Base-by-base conservation (phyloP, 495 filamentous ascomycete genomes). In the Aspergillus panamensis region DNA sequence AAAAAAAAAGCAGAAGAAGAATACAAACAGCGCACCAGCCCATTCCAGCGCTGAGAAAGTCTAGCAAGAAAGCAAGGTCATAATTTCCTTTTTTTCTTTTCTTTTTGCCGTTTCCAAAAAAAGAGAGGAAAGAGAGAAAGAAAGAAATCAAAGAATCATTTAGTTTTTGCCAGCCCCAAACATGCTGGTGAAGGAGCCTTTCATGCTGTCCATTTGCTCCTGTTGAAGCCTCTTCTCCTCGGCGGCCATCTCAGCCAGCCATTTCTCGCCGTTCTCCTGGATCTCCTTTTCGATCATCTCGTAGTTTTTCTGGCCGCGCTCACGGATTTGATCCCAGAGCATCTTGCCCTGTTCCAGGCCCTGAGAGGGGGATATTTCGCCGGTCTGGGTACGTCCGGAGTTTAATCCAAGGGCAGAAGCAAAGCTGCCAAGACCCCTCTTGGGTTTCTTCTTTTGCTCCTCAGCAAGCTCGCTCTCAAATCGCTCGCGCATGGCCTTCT, bases 271-370 rank as follows among this genome's bases (percentile, higher is more conserved):
- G 69, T 97, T 93, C 72, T 92, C 87, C 42, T 86, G 80, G 67
- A 98, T 94, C 75, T 96, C 85, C 66, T 82, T 83, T 73, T 97
- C 94, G 58, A 96, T 82, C 67, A 84, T 69, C 76, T 96, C 83
- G 73, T 97, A 97, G 69, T 90, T 86, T 74, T 87, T 86, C 73
- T 91, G 89, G 21, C 95, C 93, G 37, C 90, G 80, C 76, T 98
- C 95, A 35, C 95, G 85, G 50, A 92, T 88, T 68, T 92, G 84
- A 66, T 98, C 94, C 74, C 88, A 90, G 50, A 95, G 79, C 87
- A 96, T 98, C 84, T 97, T 96, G 30, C 91, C 92, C 74, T 95
- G 82, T 37, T 85, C 85, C 31, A 91, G 82, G 4, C 87, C 90
- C 65, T 93, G 88, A 1, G 82, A 75, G 2, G 87, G 82, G 42